Evolutionary conservation across 2,329 filamentous ascomycete genomes (phyloP).

Genomic region (Aspergillus glaucus): DNA sequence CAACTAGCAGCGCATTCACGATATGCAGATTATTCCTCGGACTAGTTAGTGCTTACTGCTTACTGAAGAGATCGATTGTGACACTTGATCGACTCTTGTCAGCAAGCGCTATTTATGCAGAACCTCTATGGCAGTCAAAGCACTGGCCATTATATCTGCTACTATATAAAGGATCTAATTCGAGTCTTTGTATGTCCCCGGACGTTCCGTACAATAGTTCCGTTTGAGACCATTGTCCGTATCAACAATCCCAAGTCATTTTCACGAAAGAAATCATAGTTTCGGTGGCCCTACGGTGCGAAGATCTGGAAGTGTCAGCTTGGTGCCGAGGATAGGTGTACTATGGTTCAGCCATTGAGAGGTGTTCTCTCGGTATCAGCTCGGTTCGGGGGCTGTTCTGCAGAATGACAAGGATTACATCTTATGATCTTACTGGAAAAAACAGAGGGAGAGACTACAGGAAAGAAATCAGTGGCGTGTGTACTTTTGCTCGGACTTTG

Average conservation of each 20-base stretch:
- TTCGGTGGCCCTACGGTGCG: too few species aligned
- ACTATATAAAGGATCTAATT: neutral
- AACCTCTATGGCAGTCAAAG: neutral
- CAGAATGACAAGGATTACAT: neutral
- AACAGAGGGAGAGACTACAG: neutral
- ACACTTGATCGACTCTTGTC: neutral
- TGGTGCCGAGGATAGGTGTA: neutral
- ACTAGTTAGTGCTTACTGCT: neutral
- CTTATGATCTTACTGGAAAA: neutral
- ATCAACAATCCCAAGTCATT: neutral
- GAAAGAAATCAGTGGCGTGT: neutral
- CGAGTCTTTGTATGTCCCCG: neutral
- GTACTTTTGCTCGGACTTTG: neutral
- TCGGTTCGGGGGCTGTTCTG: neutral
- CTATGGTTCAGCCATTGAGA: neutral
- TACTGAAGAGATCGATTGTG: neutral
- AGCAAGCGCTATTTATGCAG: neutral
- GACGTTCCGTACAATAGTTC: neutral
- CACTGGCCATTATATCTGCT: neutral
- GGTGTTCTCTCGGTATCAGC: neutral
- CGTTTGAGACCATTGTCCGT: neutral
- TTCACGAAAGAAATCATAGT: neutral
- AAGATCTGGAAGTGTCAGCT: neutral
- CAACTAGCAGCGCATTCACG: too few species aligned
- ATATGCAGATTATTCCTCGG: neutral